Conservation (phyloP, 2,329 filamentous ascomycete genomes). For the Pestalotiopsis sp. region DNA sequence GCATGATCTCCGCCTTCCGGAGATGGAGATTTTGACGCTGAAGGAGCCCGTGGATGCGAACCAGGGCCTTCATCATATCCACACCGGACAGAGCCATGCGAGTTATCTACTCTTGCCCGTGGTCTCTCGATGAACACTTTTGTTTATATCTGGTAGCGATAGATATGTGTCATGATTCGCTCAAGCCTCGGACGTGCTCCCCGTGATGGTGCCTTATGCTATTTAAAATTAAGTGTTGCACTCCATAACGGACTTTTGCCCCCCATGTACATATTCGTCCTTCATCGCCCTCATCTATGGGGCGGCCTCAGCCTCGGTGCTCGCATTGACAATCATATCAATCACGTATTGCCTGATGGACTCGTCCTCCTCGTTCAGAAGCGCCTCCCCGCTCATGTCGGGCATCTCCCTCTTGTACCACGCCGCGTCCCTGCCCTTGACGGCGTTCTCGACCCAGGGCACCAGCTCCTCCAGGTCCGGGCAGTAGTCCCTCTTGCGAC, state of each 20-base stretch:
- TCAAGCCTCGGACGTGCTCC: too few relatives aligned
- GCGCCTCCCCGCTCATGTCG: not conserved
- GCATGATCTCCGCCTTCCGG: not conserved
- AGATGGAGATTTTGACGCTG: not conserved
- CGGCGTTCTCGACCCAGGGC: not conserved
- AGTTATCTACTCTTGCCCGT: too few relatives aligned
- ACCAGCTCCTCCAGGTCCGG: not conserved
- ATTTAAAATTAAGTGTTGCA: too few relatives aligned
- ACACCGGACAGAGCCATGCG: not conserved
- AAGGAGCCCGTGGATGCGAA: not conserved
- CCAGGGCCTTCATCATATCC: not conserved
- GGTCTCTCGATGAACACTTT: too few relatives aligned
- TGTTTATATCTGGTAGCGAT: too few relatives aligned
- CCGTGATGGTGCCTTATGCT: too few relatives aligned
- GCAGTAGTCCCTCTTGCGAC: not conserved
- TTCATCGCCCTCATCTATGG: too few relatives aligned
- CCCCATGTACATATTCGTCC: too few relatives aligned
- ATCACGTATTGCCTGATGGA: not conserved
- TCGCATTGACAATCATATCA: conserved; percentile 5
- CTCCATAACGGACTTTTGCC: too few relatives aligned
- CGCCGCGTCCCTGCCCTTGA: not conserved
- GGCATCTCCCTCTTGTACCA: conserved; percentile 1
- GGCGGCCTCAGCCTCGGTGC: not conserved
- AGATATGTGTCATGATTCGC: too few relatives aligned
- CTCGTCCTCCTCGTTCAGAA: not conserved